A percentile compares a stretch with the other conserved stretches of the same genome.
phyloP scores from a whole-genome alignment of 2,329 filamentous ascomycete species.

The Aspergillus latus region DNA sequence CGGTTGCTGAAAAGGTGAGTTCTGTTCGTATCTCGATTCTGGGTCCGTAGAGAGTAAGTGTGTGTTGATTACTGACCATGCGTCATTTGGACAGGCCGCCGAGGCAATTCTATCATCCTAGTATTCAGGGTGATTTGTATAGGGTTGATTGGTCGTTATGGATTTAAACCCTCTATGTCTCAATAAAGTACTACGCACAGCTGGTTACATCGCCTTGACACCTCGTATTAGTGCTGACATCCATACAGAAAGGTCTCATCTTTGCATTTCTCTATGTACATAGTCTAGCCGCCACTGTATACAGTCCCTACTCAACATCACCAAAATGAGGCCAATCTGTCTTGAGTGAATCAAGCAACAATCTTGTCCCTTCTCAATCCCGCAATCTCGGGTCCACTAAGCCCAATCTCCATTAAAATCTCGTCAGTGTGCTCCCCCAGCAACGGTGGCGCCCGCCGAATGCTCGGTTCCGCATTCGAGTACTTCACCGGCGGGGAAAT shows the following conservation, averaged over 20 bases:
- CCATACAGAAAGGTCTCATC: too few species aligned
- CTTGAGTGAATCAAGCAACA: conserved; percentile 49
- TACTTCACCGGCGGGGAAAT: conserved; percentile 96
- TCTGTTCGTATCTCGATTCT: neutral
- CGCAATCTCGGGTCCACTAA: conserved; percentile 60
- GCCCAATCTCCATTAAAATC: conserved; percentile 63
- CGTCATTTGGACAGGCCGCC: too few species aligned
- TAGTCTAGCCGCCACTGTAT: too few species aligned
- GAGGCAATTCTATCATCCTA: neutral
- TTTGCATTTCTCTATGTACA: neutral
- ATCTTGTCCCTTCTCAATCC: conserved; percentile 66
- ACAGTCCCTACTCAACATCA: too few species aligned
- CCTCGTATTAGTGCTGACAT: too few species aligned
- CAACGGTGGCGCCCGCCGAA: conserved; percentile 78
- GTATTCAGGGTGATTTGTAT: too few species aligned
- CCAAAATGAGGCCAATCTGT: neutral
- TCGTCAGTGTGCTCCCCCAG: conserved; percentile 86
- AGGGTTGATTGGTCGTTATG: too few species aligned
- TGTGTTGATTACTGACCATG: too few species aligned
- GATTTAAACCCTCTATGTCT: too few species aligned
- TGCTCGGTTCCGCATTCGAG: conserved; percentile 74
- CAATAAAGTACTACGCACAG: too few species aligned
- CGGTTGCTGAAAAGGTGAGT: conserved; percentile 10
- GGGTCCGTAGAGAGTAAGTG: too few species aligned
- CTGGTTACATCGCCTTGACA: too few species aligned